phyloP scores from a whole-genome alignment of 1,284 basidiomycete species.

The Fomitopsis palustris region DNA sequence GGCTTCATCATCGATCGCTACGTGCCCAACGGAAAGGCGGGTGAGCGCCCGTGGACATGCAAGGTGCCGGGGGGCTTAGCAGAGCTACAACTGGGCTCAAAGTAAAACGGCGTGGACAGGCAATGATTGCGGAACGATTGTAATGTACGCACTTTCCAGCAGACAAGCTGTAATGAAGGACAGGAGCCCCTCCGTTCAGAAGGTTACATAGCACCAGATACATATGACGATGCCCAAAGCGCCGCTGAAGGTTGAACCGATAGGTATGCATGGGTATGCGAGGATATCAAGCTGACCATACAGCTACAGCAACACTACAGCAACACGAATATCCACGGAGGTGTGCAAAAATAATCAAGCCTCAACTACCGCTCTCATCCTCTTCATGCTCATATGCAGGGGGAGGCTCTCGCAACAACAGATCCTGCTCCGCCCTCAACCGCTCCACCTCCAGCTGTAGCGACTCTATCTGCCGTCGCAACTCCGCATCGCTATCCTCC shows the following conservation, averaged over 20 bases:
- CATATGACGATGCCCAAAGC: no score
- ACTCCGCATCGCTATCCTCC: not conserved
- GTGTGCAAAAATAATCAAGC: not conserved
- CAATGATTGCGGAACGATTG: not conserved
- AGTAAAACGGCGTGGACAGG: not conserved
- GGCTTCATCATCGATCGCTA: constrained; percentile 40
- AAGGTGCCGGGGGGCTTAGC: constrained; percentile 31
- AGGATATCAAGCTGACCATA: not conserved
- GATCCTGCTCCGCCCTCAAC: not conserved
- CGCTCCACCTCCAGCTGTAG: constrained; percentile 4
- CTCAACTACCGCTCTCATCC: not conserved
- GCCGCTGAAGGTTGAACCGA: no score
- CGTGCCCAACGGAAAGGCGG: not conserved
- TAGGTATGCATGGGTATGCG: not conserved
- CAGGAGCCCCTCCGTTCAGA: not conserved
- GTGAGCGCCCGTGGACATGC: constrained; percentile 37
- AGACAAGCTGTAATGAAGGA: not conserved
- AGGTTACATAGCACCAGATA: no score
- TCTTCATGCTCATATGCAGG: not conserved
- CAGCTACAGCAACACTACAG: not conserved
- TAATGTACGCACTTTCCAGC: not conserved
- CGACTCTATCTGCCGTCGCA: constrained; percentile 3
- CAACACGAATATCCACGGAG: not conserved
- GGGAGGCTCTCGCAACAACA: not conserved
- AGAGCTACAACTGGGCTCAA: not conserved